Base-by-base conservation (phyloP, 371 early-diverging fungal genomes). In the Amoeboaphelidium protococcarum region DNA sequence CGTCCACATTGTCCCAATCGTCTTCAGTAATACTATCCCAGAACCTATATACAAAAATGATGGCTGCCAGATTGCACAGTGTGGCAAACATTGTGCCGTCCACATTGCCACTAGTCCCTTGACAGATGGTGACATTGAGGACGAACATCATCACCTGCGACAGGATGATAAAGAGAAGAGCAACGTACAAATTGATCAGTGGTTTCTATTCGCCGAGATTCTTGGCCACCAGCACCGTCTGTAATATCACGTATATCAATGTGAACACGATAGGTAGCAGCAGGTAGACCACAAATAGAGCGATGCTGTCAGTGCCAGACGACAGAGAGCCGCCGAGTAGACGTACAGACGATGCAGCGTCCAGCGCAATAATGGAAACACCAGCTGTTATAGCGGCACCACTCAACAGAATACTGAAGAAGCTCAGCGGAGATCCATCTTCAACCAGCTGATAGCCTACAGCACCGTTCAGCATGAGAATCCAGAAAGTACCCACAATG, bases 391-490 rank as follows among this genome's bases (percentile, higher is more conserved):
- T 24, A 31, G 44, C 44, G 44, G n/a, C 44, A 44, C 6, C 12
- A 6, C 24, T 16, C 44, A 6, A 44, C 44, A 6, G 16, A 44
- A 23, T 31, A 44, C 6, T 6, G 27, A 23, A 16, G 44, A 44
- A 19, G n/a, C n/a, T n/a, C n/a, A 46, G n/a, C n/a, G 26, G 23
- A 13, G 47, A 13, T 25, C 47, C 47, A 27, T 46, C 47, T 20
- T 46, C 47, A 13, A 46, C 47, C 13, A 46, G 20, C n/a, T 46
- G 47, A 45, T 46, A 46, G 12, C 47, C 47, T 20, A 46, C 47
- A 10, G 25, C 4, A 6, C 47, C 47, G 25, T 46, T 46, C 21
- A 46, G 20, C 13, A 46, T 20, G 12, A 46, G 47, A 12, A 46
- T 26, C 47, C 47, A 46, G n/a, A 45, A 13, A 10, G 26, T 23